These are phyloP conservation scores for Neolecta irregularis DNA, from an alignment of 1,139 yeast genomes.

Conservation along the genomic window DNA sequence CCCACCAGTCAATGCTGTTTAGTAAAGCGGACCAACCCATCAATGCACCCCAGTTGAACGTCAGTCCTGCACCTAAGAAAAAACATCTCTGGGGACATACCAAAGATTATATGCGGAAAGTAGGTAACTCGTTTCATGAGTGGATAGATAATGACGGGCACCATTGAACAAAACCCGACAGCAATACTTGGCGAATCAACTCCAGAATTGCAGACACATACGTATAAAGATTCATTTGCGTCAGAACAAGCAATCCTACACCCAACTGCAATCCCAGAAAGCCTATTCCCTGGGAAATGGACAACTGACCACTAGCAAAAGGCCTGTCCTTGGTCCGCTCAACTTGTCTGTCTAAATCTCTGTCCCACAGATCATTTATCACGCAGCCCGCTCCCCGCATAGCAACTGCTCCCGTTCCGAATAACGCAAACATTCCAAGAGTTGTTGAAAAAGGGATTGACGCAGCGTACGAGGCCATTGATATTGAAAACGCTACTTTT, in stretches of 20 bases:
- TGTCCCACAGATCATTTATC: constrained; percentile 75
- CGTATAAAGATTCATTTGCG: constrained; percentile 56
- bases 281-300: constrained; percentile 52
- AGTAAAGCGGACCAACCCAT: constrained; percentile 96
- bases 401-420: constrained; percentile 67
- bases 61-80: constrained; percentile 34
- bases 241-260: constrained; percentile 60
- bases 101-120: constrained; percentile 73
- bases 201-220: background rate
- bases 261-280: constrained; percentile 62
- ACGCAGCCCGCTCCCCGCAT: constrained; percentile 99
- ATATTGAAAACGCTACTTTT: constrained; percentile 62
- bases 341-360: constrained; percentile 69
- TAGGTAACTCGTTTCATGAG: constrained; percentile 85
- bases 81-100: background rate
- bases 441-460: constrained; percentile 56
- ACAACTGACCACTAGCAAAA: constrained; percentile 70
- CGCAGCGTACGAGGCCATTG: constrained; percentile 69
- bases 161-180: constrained; percentile 66
- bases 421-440: constrained; percentile 33
- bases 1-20: constrained; percentile 33
- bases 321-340: constrained; percentile 83
- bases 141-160: constrained; percentile 77
- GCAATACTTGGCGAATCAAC: constrained; percentile 35
- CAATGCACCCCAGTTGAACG: constrained; percentile 91